These are phyloP conservation scores for Trichoderma atrobrunneum DNA, from an alignment of 2,329 filamentous ascomycete species.

Conservation along the genomic window DNA sequence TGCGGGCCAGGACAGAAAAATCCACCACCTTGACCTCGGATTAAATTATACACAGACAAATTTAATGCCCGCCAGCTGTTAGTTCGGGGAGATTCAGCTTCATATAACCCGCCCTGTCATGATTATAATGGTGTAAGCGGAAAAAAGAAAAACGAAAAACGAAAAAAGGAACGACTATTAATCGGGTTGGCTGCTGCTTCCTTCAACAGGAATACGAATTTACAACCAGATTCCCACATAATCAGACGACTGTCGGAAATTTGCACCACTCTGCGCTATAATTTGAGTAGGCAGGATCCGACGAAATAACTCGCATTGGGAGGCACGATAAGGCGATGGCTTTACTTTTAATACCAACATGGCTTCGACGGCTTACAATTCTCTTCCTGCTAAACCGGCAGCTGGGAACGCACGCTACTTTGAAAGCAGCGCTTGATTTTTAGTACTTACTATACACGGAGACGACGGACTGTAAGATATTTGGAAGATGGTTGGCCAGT, in stretches of 20 bases:
- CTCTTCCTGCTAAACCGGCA: neutral
- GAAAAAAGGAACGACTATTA: neutral
- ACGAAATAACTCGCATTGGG: neutral
- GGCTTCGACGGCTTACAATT: neutral
- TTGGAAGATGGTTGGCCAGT: neutral
- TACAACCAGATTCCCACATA: neutral
- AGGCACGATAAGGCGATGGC: neutral
- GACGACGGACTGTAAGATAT: constrained; percentile 3
- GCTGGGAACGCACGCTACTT: neutral
- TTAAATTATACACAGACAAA: constrained; percentile 27
- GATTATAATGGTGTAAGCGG: neutral
- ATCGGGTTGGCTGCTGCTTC: neutral
- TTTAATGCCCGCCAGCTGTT: neutral
- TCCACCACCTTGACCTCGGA: constrained; percentile 43
- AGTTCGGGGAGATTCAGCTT: neutral
- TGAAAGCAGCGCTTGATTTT: neutral
- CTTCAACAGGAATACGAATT: neutral
- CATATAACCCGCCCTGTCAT: too few relatives aligned
- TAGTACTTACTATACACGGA: neutral
- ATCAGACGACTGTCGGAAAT: neutral
- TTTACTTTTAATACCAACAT: neutral
- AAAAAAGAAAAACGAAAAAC: neutral
- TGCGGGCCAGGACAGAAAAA: constrained; percentile 51
- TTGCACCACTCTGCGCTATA: neutral
- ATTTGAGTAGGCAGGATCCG: neutral